A percentile compares a stretch with the other conserved stretches of the same genome.
phyloP scores from a whole-genome alignment of 805 yeast species.

The Pichia paraexigua region DNA sequence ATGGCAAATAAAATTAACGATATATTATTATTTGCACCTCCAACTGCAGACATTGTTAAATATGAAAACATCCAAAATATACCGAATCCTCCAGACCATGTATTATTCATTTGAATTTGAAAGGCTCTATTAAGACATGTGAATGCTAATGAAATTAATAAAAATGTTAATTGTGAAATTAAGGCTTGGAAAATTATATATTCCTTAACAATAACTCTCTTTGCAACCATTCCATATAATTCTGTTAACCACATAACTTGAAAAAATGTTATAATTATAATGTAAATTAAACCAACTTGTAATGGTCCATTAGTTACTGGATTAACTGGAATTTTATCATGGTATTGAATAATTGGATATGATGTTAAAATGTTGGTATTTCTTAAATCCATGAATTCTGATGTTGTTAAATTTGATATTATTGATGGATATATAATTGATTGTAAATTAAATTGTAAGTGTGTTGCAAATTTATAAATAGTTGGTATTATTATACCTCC shows the following conservation, averaged over 20 bases:
- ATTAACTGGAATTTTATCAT: slow-evolving; percentile 17
- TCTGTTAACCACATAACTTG: slow-evolving; percentile 53
- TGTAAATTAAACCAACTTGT: slow-evolving; percentile 68
- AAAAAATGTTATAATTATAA: slow-evolving; percentile 67
- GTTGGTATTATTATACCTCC: slow-evolving; percentile 37
- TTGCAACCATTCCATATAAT: slow-evolving; percentile 43
- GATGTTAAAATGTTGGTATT: slow-evolving; percentile 14
- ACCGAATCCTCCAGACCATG: slow-evolving; percentile 62
- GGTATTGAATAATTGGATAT: slow-evolving; percentile 15
- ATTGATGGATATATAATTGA: slow-evolving; percentile 20
- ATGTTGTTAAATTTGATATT: slow-evolving; percentile 22
- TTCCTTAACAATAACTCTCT: slow-evolving; percentile 33
- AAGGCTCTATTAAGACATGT: slow-evolving; percentile 58
- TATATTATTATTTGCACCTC: slow-evolving; percentile 63
- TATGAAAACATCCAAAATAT: slow-evolving; percentile 66
- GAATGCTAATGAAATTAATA: slow-evolving; percentile 50
- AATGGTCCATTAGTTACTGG: slow-evolving; percentile 56
- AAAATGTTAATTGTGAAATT: slow-evolving; percentile 43
- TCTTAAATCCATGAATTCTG: slow-evolving; percentile 18
- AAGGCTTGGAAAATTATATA: slow-evolving; percentile 46
- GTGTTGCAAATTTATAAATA: slow-evolving; percentile 29
- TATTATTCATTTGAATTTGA: slow-evolving; percentile 48
- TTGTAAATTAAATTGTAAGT: slow-evolving; percentile 19
- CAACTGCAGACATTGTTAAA: slow-evolving; percentile 67
- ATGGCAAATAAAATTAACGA: slow-evolving; percentile 42